Evolutionary conservation across 306 rosid genomes (phyloP).

Genomic region (Rosa rugosa): DNA sequence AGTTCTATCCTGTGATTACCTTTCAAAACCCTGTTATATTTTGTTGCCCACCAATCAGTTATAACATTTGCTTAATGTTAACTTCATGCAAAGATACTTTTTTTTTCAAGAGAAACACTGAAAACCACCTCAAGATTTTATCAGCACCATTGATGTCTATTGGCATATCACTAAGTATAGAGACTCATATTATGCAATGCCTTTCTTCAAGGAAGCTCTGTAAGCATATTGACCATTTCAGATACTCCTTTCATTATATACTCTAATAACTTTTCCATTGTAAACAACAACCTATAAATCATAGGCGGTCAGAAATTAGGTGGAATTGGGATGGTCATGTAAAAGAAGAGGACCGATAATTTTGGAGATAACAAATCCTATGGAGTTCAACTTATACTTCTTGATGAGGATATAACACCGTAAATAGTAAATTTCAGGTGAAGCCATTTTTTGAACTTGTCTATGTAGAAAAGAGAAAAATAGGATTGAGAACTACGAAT

Average conservation of each 20-base stretch:
- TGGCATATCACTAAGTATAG: not conserved
- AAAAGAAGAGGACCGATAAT: not conserved
- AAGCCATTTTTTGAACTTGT: not conserved
- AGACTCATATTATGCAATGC: not conserved
- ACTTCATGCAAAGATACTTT: not conserved
- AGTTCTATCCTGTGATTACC: not conserved
- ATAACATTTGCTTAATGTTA: not conserved
- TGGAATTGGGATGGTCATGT: not conserved
- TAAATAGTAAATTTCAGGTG: not conserved
- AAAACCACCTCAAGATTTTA: not conserved
- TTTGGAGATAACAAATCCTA: not conserved
- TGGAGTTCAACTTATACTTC: not conserved
- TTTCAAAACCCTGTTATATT: not conserved
- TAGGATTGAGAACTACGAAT: slow-evolving; percentile 8
- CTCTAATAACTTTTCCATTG: not conserved
- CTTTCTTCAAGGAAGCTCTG: not conserved
- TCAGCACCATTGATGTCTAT: not conserved
- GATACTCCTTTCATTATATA: not conserved
- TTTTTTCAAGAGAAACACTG: not conserved
- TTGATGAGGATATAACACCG: not conserved
- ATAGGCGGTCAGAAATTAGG: not conserved
- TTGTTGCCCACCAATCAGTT: not conserved
- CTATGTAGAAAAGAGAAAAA: not conserved
- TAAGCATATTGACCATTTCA: not conserved
- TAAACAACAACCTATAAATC: not conserved